Base-by-base conservation (phyloP, 306 rosid species). In the Ceratonia siliqua region DNA sequence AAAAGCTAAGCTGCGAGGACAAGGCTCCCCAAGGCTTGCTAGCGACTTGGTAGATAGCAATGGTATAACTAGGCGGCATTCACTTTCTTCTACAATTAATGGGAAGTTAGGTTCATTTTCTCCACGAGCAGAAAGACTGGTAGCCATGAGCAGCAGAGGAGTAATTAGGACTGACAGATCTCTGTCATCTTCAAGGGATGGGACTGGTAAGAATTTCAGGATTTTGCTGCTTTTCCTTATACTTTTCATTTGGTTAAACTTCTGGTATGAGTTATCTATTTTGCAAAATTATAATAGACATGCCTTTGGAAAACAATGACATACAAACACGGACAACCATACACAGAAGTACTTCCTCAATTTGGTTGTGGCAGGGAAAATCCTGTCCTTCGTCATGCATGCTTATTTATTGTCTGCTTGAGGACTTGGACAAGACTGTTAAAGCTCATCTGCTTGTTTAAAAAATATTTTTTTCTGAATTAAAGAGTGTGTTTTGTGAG, bases 1-100 rank as follows among this genome's bases (percentile, higher is more conserved):
- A 20, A 88, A 88, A 65, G 92, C 87, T 68, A 88, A 70, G 79
- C 90, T 88, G 30, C 82, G 84, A 76, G 88, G 46, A 56, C 86
- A 73, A 73, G 85, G 85, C 54, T 84, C 84, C 32, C 81, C 81
- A 0, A 74, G 81, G 75, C 52, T 76, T 70, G 85, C 77, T 27
- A 43, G 80, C 55, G 88, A 79, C 70, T 64, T 78, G 43, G 2
- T 56, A 0, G 92, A 83, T 27, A 82, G 79, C 67, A 81, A 54
- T 68, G 73, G 68, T 63, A 10, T 74, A 12, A 41, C 74, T 54
- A 79, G 90, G 85, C 80, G 92, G 41, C 88, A 83, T 82, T 86
- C 92, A 42, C 79, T 85, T 71, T 75, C 88, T 17, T 57, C 85
- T 43, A 78, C 82, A 5, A 8, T 71, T n/a, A 79, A 75, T 52